Evolutionary conservation across 1,284 basidiomycete genomes (phyloP).

Genomic region (Thelephora terrestris): DNA sequence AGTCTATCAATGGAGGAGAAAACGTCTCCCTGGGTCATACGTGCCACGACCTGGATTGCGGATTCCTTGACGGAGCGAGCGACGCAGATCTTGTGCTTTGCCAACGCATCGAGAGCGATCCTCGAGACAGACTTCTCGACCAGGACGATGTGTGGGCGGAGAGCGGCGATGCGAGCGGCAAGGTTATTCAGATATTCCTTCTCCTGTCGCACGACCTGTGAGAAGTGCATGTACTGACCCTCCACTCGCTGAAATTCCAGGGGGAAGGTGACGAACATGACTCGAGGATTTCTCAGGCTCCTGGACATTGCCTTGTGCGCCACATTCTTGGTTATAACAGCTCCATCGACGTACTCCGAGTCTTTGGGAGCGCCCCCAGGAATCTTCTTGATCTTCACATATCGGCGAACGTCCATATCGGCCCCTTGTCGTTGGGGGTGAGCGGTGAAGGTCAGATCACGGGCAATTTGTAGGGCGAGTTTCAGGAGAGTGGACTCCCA

Average conservation of each 20-base stretch:
- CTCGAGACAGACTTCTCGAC: constrained; percentile 90
- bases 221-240: constrained; percentile 90
- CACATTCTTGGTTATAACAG: constrained; percentile 96
- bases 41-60: constrained; percentile 79
- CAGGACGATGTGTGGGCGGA: constrained; percentile 88
- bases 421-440: constrained; percentile 70
- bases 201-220: constrained; percentile 89
- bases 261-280: constrained; percentile 95
- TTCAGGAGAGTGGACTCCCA: constrained; percentile 82
- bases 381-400: constrained; percentile 98
- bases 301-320: constrained; percentile 87
- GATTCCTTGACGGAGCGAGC: constrained; percentile 85
- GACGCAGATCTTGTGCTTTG: constrained; percentile 83
- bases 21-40: constrained; percentile 93
- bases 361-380: constrained; percentile 88
- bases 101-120: constrained; percentile 84
- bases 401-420: constrained; percentile 91
- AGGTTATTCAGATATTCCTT: constrained; percentile 90
- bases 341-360: constrained; percentile 95
- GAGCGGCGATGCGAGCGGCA: constrained; percentile 80
- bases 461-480: constrained; percentile 71
- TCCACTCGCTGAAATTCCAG: constrained; percentile 93
- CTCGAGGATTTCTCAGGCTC: constrained; percentile 67
- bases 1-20: constrained; percentile 94
- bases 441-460: constrained; percentile 66